Evolutionary conservation across 768 basidiomycete species (phyloP), one percentile per base, ranked within the genome.

Genomic region (Inosperma sp.): DNA sequence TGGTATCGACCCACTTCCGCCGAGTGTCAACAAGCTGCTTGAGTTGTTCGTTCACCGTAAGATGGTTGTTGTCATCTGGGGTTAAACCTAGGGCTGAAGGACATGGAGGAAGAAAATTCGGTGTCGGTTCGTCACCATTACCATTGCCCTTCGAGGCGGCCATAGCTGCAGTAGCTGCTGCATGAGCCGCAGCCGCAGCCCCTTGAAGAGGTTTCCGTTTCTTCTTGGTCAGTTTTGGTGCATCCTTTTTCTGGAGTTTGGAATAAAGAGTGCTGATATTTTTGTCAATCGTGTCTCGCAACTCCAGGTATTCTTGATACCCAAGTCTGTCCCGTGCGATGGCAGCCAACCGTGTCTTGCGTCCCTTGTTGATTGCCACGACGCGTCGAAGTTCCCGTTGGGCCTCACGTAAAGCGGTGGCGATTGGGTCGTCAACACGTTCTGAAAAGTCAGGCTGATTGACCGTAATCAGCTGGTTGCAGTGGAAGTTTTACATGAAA

Each of bases 351-450:
- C 88, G 83, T 25, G 70, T 68, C 64, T 87, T 87, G 10, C 95
- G 84, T 3, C 81, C 80, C 59, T 93, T 91, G 74, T 99, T 99
- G 51, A 82, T 77, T 7, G 83, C 78, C 2, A 87, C 74, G 42
- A 97, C 88, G 5, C 71, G 72, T 8, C 86, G 81, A 5, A 99
- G 77, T 56, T 92, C 82, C 12, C 77, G 71, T 64, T 99, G 96
- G 14, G 91, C 88, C 35, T 90, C 84, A 3, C 95, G 86, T 1
- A 99, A 79, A 1, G 91, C 87, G 2, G 88, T 83, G 7, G 93
- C 86, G 42, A 99, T 89, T 26, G 94, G 93, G 66, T 99, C 96
- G 63, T 98, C 95, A 30, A 93, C 86, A 53, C 86, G 82, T 37
- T 82, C 76, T 19, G 80, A 72, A 60, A 80, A 90, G 64, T 90